Base-by-base conservation (phyloP, 140 eudicot species). In the Cichorium intybus region DNA sequence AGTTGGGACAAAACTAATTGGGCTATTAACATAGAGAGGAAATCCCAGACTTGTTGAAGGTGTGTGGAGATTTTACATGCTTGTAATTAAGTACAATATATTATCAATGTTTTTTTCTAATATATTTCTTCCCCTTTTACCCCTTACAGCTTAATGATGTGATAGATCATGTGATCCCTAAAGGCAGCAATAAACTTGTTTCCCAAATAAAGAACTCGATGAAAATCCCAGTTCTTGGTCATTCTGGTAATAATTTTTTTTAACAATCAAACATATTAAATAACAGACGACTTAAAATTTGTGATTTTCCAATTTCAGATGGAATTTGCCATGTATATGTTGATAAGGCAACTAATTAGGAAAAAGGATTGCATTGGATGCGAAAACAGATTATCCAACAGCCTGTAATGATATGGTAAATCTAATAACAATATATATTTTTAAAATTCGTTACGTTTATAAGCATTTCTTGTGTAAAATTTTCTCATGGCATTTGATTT, bases 151-250 rank as follows among this genome's bases (percentile, higher is more conserved):
- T 87, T 56, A 95, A 91, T 79, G 95, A 91, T 67, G 96, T 87
- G 60, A 91, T 91, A 56, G 97, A 91, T 81, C 97, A 87, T 75
- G 97, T 91, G 56, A 91, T 91, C 64, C 97, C 97, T 27, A 81
- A 96, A 87, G 97, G 97, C 52, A 87, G 97, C 90, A 91, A 91
- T 62, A 79, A 76, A 74, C 96, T 91, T 74, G 96, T 91, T 56
- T 87, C 95, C 16, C 87, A 91, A 43, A 91, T 91, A 27, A 87
- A 87, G 77, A 75, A 58, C 75, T 72, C 91, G 2, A 91, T 96
- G 5, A 91, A 85, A 85, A 91, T 91, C 47, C 96, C 97, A 31
- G 97, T 91, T 72, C 84, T 91, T 24, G 97, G 97, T 54, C 97
- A 91, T 71, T 82, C 97, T 11, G 97, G 97, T 87, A 72, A 34